These are phyloP conservation scores for Neurospora discreta DNA, from an alignment of 495 filamentous ascomycete genomes.

Conservation along the genomic window DNA sequence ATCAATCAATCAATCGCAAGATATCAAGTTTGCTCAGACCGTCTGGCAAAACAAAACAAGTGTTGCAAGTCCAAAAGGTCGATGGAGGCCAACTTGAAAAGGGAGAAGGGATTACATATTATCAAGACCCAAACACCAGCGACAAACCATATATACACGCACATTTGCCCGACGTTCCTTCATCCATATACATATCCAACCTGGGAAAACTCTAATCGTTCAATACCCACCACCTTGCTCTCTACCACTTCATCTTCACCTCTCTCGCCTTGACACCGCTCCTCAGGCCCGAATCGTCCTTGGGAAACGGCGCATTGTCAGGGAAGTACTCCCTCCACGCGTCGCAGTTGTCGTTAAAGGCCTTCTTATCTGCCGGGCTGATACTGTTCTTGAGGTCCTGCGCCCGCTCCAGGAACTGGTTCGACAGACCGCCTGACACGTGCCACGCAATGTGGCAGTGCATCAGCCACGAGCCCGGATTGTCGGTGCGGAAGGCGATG, in stretches of 20 bases:
- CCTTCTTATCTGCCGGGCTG: slow-evolving; percentile 6
- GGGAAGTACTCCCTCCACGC: slow-evolving; percentile 18
- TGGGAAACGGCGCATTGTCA: slow-evolving; percentile 10
- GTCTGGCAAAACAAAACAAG: not conserved
- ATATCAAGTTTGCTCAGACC: not conserved
- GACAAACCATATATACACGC: not conserved
- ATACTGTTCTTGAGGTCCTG: slow-evolving; percentile 16
- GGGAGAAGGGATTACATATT: not conserved
- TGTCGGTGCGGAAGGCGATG: slow-evolving; percentile 45
- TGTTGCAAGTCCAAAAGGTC: not conserved
- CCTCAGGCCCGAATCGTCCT: slow-evolving; percentile 20
- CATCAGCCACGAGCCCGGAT: slow-evolving; percentile 45
- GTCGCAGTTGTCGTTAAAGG: slow-evolving; percentile 15
- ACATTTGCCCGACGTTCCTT: not conserved
- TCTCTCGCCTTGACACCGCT: slow-evolving; percentile 6
- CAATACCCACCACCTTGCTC: too few species aligned
- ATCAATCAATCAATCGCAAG: not conserved
- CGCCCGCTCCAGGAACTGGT: slow-evolving; percentile 38
- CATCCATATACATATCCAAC: not conserved
- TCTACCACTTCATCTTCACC: not conserved
- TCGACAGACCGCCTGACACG: slow-evolving; percentile 33
- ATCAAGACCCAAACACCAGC: not conserved
- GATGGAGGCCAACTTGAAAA: not conserved
- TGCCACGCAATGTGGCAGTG: slow-evolving; percentile 53
- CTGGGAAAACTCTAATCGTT: not conserved